A percentile compares a stretch with the other conserved stretches of the same genome.
Evolutionary conservation across 1,139 yeast genomes (phyloP).

Genomic region (Blastobotrys ciferrii): DNA sequence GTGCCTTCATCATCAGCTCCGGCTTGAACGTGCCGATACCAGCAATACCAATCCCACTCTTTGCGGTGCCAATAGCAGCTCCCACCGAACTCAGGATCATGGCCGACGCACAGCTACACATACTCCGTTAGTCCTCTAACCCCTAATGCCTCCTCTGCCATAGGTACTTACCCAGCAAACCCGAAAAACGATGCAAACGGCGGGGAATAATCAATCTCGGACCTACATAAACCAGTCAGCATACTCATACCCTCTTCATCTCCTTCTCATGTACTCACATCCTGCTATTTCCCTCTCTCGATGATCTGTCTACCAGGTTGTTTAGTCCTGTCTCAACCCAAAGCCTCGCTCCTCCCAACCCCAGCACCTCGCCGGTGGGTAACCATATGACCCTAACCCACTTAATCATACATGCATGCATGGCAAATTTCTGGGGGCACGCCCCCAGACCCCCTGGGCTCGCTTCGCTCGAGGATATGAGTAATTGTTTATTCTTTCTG

Average conservation of each 20-base stretch:
- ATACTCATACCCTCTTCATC: no score
- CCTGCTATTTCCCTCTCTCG: not conserved
- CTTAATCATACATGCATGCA: no score
- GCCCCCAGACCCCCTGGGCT: no score
- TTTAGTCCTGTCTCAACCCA: no score
- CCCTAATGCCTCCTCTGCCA: not conserved
- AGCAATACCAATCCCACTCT: slow-evolving; percentile 97
- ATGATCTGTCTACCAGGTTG: no score
- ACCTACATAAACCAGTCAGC: slow-evolving; percentile 20
- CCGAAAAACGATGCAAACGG: slow-evolving; percentile 94
- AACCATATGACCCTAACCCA: not conserved
- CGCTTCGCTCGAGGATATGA: no score
- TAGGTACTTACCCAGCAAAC: slow-evolving; percentile 63
- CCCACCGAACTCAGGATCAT: slow-evolving; percentile 90
- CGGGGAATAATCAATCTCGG: slow-evolving; percentile 64
- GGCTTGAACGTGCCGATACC: slow-evolving; percentile 78
- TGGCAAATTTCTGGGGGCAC: no score
- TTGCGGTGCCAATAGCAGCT: slow-evolving; percentile 98
- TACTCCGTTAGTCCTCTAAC: slow-evolving; percentile 2
- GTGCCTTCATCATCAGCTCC: slow-evolving; percentile 35
- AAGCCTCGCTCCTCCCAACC: no score
- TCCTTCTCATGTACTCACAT: not conserved
- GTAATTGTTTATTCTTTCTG: no score
- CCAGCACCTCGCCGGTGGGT: not conserved
- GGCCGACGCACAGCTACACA: slow-evolving; percentile 71